Evolutionary conservation across 257 asterid species (phyloP).

Genomic region (Thymus mandschuricus): DNA sequence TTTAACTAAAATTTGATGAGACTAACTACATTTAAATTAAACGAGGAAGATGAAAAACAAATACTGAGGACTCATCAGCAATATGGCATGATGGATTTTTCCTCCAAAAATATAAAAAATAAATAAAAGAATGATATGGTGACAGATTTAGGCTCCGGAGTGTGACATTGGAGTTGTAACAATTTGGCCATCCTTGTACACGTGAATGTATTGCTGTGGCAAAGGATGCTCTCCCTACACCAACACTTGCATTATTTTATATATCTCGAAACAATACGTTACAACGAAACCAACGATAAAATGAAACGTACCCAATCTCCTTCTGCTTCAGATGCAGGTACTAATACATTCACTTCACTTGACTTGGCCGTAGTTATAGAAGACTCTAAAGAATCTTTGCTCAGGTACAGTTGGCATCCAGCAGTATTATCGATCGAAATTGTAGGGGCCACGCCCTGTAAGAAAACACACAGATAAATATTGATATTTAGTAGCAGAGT

Average conservation of each 20-base stretch:
- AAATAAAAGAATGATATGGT: background rate
- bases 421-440: slow-evolving; percentile 83
- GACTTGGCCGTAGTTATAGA: slow-evolving; percentile 88
- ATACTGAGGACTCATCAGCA: slow-evolving; percentile 19
- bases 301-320: slow-evolving; percentile 80
- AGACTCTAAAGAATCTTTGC: slow-evolving; percentile 77
- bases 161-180: slow-evolving; percentile 76
- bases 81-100: slow-evolving; percentile 32
- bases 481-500: background rate
- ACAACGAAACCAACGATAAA: background rate
- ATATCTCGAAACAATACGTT: background rate
- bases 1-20: slow-evolving; percentile 8
- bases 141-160: slow-evolving; percentile 67
- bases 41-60: slow-evolving; percentile 1
- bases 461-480: background rate
- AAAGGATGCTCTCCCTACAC: slow-evolving; percentile 84
- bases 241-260: slow-evolving; percentile 13
- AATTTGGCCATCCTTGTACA: slow-evolving; percentile 73
- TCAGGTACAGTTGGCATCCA: slow-evolving; percentile 85
- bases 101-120: slow-evolving; percentile 41
- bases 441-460: slow-evolving; percentile 84
- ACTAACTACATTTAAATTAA: background rate
- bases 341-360: slow-evolving; percentile 74
- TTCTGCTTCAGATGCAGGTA: slow-evolving; percentile 71
- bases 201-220: slow-evolving; percentile 77